Percentiles rank a stretch among this genome's conserved stretches.
Evolutionary conservation across 1,139 yeast species (phyloP).

Genomic region (Nakaseomyces glabratus): DNA sequence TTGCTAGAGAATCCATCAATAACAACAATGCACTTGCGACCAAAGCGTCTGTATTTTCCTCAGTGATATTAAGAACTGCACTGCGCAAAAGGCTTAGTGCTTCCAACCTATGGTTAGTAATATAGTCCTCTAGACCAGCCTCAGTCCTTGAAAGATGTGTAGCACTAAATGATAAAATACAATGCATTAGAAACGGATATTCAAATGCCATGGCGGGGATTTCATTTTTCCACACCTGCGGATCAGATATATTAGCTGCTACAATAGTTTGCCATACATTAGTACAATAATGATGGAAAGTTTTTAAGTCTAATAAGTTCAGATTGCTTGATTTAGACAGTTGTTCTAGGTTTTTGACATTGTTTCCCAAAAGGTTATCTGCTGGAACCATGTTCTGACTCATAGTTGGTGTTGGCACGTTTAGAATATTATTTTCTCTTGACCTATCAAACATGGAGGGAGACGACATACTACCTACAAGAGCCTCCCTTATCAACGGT

Average conservation of each 20-base stretch:
- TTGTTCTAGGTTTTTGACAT: conserved; percentile 3
- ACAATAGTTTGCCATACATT: conserved; percentile 81
- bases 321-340: conserved; percentile 33
- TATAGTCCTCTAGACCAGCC: conserved; percentile 70
- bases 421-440: background rate
- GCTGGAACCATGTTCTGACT: background rate
- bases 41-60: conserved; percentile 82
- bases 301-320: conserved; percentile 66
- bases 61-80: conserved; percentile 73
- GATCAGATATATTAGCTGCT: conserved; percentile 81
- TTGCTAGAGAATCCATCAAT: conserved; percentile 88
- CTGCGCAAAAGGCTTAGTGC: conserved; percentile 72
- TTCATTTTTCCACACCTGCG: conserved; percentile 77
- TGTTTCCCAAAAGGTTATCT: background rate
- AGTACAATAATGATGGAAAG: conserved; percentile 81
- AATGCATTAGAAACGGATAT: conserved; percentile 86
- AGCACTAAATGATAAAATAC: conserved; percentile 82
- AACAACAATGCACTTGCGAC: conserved; percentile 85
- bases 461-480: background rate
- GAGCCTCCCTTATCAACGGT: conserved; percentile 3
- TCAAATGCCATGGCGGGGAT: conserved; percentile 84
- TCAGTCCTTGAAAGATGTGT: conserved; percentile 77
- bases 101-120: conserved; percentile 79
- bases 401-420: background rate
- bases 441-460: conserved; percentile 1